A percentile compares a stretch with the other conserved stretches of the same genome.
Evolutionary conservation across 805 yeast species (phyloP).

Genomic region (Cyberlindnera xylosilytica): DNA sequence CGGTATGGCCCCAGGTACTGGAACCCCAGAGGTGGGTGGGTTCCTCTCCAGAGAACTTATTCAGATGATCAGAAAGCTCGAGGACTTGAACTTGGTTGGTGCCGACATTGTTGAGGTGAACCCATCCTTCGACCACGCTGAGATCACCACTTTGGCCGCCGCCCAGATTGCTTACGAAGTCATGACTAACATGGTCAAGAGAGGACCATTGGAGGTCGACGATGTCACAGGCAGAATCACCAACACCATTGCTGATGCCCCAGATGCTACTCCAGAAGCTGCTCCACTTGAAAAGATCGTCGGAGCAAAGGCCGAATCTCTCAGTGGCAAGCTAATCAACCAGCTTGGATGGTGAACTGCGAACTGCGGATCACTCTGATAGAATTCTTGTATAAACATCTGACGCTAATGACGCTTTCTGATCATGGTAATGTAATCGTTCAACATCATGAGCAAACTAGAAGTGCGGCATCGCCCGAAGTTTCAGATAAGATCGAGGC

Average conservation of each 20-base stretch:
- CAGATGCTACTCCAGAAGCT: background rate
- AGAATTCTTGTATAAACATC: too few relatives aligned
- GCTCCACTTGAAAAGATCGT: background rate
- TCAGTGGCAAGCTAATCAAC: constrained; percentile 9
- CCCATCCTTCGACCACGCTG: constrained; percentile 63
- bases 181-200: constrained; percentile 71
- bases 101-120: constrained; percentile 77
- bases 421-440: too few relatives aligned
- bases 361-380: too few relatives aligned
- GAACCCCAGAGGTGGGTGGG: constrained; percentile 78
- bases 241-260: constrained; percentile 2
- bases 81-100: constrained; percentile 61
- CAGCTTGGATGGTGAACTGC: constrained; percentile 12
- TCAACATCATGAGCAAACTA: too few relatives aligned
- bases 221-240: constrained; percentile 12
- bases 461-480: too few relatives aligned
- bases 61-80: constrained; percentile 54
- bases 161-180: constrained; percentile 71
- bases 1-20: constrained; percentile 73
- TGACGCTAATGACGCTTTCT: too few relatives aligned
- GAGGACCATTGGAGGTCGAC: constrained; percentile 34
- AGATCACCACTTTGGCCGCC: constrained; percentile 64
- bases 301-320: background rate
- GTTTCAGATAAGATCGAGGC: too few relatives aligned
- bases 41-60: constrained; percentile 64